phyloP scores from a whole-genome alignment of 2,329 filamentous ascomycete species.

The Nemania sp. region DNA sequence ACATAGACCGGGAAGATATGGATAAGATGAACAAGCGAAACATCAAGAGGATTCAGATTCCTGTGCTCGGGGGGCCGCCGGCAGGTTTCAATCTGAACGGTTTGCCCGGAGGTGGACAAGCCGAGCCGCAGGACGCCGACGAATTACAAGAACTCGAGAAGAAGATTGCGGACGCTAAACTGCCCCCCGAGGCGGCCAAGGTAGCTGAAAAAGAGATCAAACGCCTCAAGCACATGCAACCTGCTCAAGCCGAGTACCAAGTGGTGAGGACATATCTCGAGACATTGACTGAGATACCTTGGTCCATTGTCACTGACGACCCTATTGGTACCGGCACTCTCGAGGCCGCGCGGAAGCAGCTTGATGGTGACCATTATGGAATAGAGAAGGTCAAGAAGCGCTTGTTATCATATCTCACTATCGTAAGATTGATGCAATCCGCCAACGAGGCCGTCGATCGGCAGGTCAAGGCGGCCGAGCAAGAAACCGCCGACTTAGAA shows the following conservation, averaged over 20 bases:
- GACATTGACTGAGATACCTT: constrained; percentile 93
- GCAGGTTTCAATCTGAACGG: constrained; percentile 52
- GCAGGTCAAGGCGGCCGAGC: constrained; percentile 77
- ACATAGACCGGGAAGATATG: constrained; percentile 67
- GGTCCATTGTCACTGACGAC: constrained; percentile 86
- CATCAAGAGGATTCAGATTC: constrained; percentile 38
- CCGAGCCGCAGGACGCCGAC: constrained; percentile 84
- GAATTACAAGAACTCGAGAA: constrained; percentile 94
- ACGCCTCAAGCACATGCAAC: constrained; percentile 93
- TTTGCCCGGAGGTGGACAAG: constrained; percentile 62
- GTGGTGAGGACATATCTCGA: constrained; percentile 95
- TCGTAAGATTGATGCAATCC: constrained; percentile 93
- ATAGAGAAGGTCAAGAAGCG: constrained; percentile 98
- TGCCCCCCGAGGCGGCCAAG: constrained; percentile 87
- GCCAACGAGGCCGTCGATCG: constrained; percentile 86
- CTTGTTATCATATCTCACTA: constrained; percentile 92
- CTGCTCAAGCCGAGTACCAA: constrained; percentile 94
- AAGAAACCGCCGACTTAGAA: constrained; percentile 63
- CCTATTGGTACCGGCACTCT: constrained; percentile 85
- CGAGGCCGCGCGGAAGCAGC: constrained; percentile 82
- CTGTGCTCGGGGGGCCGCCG: constrained; percentile 35
- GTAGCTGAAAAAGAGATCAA: constrained; percentile 91
- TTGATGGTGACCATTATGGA: constrained; percentile 96
- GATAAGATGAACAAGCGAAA: constrained; percentile 60
- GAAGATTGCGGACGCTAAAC: constrained; percentile 82